These are phyloP conservation scores for Persicaria tinctoria DNA, from an alignment of 148 eudicot genomes.

Conservation along the genomic window DNA sequence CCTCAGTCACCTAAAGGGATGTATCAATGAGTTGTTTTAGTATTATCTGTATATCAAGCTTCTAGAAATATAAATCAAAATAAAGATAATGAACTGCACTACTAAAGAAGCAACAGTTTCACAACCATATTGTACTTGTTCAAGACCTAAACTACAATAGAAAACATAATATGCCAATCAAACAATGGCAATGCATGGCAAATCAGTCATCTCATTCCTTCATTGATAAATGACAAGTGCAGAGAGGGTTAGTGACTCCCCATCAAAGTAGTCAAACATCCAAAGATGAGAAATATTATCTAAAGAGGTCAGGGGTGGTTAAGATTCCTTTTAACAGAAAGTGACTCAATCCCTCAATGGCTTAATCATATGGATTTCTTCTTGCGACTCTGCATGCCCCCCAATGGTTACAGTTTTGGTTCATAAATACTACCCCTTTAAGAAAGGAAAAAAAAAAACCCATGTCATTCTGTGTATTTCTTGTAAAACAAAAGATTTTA, in stretches of 20 bases:
- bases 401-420: not conserved
- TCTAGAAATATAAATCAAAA: not conserved
- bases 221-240: not conserved
- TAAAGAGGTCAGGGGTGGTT: not conserved
- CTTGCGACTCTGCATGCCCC: not conserved
- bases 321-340: not conserved
- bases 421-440: not conserved
- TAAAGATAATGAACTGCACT: not conserved
- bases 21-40: not conserved
- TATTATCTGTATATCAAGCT: not conserved
- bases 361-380: not conserved
- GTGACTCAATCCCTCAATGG: not conserved
- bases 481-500: no score
- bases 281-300: not conserved
- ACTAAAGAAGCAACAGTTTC: not conserved
- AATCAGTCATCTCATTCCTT: not conserved
- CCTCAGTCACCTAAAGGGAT: slow-evolving; percentile 66
- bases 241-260: not conserved
- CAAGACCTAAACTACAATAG: not conserved
- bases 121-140: not conserved
- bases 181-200: not conserved
- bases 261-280: not conserved
- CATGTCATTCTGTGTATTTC: no score
- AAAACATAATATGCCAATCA: not conserved
- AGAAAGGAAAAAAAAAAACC: no score